phyloP scores from a whole-genome alignment of 495 filamentous ascomycete genomes.

The Penicillium manginii region DNA sequence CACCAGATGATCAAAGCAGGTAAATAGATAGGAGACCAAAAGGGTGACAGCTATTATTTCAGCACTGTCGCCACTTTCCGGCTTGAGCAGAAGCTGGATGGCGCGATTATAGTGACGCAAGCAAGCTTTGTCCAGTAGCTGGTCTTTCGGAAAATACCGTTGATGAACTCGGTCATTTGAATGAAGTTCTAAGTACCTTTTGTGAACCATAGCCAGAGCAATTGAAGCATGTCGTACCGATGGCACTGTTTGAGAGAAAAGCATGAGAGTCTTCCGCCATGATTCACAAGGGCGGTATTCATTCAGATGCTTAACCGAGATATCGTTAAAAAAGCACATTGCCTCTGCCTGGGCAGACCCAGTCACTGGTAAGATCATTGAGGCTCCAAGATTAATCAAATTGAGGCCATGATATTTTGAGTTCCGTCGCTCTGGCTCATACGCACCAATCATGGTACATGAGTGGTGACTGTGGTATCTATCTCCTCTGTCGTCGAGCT shows the following conservation, averaged over 20 bases:
- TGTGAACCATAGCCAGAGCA: constrained; percentile 31
- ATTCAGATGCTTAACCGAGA: constrained; percentile 36
- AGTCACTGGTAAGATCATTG: neutral
- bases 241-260: constrained; percentile 36
- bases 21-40: neutral
- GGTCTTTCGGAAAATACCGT: neutral
- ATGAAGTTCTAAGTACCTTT: constrained; percentile 16
- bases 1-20: neutral
- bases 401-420: neutral
- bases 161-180: neutral
- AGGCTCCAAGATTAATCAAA: neutral
- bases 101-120: neutral
- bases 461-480: neutral
- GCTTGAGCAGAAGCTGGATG: neutral
- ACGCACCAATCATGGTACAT: neutral
- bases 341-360: constrained; percentile 25
- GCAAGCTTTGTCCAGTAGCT: neutral
- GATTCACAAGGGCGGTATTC: constrained; percentile 29
- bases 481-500: neutral
- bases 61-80: neutral
- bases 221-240: constrained; percentile 36
- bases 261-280: constrained; percentile 35
- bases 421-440: neutral
- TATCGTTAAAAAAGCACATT: constrained; percentile 33
- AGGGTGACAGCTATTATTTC: neutral